Evolutionary conservation across 2,329 filamentous ascomycete genomes (phyloP).

Genomic region (Diaporthe longicolla): DNA sequence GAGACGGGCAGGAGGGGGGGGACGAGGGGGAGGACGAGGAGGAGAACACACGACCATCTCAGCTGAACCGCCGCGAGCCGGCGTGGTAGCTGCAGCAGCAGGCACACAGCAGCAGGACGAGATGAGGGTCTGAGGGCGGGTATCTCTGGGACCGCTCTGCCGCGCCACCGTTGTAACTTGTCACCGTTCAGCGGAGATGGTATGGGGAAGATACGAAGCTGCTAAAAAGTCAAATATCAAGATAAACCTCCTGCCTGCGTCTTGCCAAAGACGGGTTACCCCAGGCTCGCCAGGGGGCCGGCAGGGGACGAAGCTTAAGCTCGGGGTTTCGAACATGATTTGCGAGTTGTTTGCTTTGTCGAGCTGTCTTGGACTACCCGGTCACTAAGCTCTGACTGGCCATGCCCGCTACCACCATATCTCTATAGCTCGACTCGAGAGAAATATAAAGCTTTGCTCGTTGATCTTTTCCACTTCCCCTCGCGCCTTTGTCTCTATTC

Average conservation of each 20-base stretch:
- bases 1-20: too few species aligned
- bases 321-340: constrained; percentile 38
- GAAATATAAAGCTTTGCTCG: constrained; percentile 37
- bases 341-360: constrained; percentile 37
- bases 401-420: constrained; percentile 24
- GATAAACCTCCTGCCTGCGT: constrained; percentile 35
- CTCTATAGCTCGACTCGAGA: constrained; percentile 32
- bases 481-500: neutral
- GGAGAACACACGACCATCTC: neutral
- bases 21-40: neutral
- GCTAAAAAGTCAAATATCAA: constrained; percentile 22
- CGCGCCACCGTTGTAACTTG: constrained; percentile 11
- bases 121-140: constrained; percentile 31
- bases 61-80: constrained; percentile 7
- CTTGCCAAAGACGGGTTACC: constrained; percentile 37
- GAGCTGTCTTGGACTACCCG: constrained; percentile 34
- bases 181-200: constrained; percentile 5
- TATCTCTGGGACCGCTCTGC: constrained; percentile 15
- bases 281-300: constrained; percentile 17
- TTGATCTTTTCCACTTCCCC: constrained; percentile 30
- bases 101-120: constrained; percentile 6
- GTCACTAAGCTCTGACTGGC: constrained; percentile 34
- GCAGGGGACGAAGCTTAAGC: constrained; percentile 39
- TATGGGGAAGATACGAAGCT: constrained; percentile 30
- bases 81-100: constrained; percentile 29